Evolutionary conservation across 148 eudicot species (phyloP), one percentile per base, ranked within the genome.

Genomic region (Tetragonia tetragonoides): DNA sequence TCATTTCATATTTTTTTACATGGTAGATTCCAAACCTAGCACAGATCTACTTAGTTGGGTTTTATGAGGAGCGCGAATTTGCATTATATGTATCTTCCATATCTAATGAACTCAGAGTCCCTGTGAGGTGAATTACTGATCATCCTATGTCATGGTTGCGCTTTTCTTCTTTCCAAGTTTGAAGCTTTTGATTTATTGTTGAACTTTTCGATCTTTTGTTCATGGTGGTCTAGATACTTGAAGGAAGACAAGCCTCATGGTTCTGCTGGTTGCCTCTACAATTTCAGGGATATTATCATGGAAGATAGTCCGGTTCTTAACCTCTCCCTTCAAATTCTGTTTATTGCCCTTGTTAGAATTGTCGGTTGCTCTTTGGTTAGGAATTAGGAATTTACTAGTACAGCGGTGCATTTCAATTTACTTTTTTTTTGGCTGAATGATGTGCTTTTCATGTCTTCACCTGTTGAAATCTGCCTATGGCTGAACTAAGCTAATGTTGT

Each of bases 1-100:
- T 70, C 21, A 62, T 23, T 39, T 63, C 68, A 56, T 24, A 69
- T 17, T 69, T 76, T 65, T 69, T 37, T 59, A 56, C 86, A 73
- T 79, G 67, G 56, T 77, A 94, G 98, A 94, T 92, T 49, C 97
- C 95, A 80, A 89, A 90, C 86, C 84, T 94, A 75, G 97, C 87
- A 71, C 93, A 94, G 83, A 92, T 92, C 81, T 94, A 86, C 84
- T 90, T 92, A 75, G 77, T 94, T 83, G 98, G 97, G 68, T 94
- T 94, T 86, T 94, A 94, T 34, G 98, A 94, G 82, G 98, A 92
- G 80, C 95, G 98, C 0, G 98, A 94, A 87, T 94, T 94, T 51
- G 88, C 98, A 3, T 68, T 94, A 75, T 94, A 90, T 79, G 97
- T 90, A 6, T 94, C 98, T 64, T 90, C 98, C 15, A 86, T 94